phyloP scores from a whole-genome alignment of 2,329 filamentous ascomycete species.

The Cladobotryum protrusum region DNA sequence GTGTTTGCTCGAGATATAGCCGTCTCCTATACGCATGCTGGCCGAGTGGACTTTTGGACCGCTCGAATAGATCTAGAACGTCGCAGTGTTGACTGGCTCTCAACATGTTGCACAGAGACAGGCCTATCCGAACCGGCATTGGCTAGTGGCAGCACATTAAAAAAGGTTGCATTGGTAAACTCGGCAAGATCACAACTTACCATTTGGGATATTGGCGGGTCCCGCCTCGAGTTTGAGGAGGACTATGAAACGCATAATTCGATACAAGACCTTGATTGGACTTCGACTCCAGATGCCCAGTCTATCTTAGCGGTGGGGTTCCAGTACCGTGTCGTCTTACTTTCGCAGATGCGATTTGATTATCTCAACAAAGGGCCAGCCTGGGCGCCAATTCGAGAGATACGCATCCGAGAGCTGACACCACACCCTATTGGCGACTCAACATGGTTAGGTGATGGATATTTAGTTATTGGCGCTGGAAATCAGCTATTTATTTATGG shows the following conservation, averaged over 20 bases:
- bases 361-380: slow-evolving; percentile 85
- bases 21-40: slow-evolving; percentile 72
- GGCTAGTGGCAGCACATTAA: slow-evolving; percentile 77
- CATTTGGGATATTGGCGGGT: slow-evolving; percentile 84
- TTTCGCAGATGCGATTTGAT: slow-evolving; percentile 85
- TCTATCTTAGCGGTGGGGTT: slow-evolving; percentile 91
- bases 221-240: slow-evolving; percentile 74
- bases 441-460: slow-evolving; percentile 80
- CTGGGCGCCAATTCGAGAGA: slow-evolving; percentile 79
- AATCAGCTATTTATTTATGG: slow-evolving; percentile 87
- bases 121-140: slow-evolving; percentile 66
- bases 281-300: slow-evolving; percentile 81
- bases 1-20: slow-evolving; percentile 81
- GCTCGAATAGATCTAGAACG: slow-evolving; percentile 60
- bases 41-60: slow-evolving; percentile 78
- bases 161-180: slow-evolving; percentile 81
- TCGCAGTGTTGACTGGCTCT: slow-evolving; percentile 69
- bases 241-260: slow-evolving; percentile 65
- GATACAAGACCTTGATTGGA: slow-evolving; percentile 89
- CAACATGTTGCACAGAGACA: slow-evolving; percentile 76
- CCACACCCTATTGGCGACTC: slow-evolving; percentile 90
- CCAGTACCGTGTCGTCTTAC: slow-evolving; percentile 72
- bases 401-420: slow-evolving; percentile 73
- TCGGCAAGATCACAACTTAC: slow-evolving; percentile 66
- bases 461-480: slow-evolving; percentile 80